A percentile compares a stretch with the other conserved stretches of the same genome.
Conservation (phyloP, 371 early-diverging fungal genomes). For the Nosema bombycis region DNA sequence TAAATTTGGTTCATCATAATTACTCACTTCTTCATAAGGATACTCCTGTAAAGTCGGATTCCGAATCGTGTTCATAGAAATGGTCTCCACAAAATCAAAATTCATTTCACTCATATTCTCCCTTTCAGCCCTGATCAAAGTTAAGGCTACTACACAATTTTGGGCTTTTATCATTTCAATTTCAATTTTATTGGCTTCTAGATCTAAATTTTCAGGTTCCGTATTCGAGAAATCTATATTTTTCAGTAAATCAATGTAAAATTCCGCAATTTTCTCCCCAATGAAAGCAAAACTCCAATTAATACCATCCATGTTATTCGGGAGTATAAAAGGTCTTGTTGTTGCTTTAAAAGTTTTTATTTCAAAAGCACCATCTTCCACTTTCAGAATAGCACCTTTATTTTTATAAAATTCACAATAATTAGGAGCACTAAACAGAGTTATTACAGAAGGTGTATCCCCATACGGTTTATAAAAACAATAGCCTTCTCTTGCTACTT, state of each 20-base stretch:
- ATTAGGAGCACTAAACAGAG: conserved; percentile 97
- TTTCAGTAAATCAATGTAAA: conserved; percentile 13
- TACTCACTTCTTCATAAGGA: neutral
- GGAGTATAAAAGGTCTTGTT: conserved; percentile 76
- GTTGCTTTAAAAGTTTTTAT: neutral
- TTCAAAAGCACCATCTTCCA: conserved; percentile 71
- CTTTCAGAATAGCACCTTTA: conserved; percentile 91
- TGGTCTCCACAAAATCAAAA: neutral
- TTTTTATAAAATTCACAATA: conserved; percentile 91
- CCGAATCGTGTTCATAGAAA: neutral
- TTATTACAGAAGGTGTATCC: conserved; percentile 83
- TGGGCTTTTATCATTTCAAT: neutral
- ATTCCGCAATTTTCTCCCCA: conserved; percentile 72
- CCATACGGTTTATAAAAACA: conserved; percentile 81
- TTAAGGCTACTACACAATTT: neutral
- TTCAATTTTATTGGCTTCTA: neutral
- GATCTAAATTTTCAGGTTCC: neutral
- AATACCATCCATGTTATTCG: conserved; percentile 89
- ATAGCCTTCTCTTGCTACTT: conserved; percentile 92
- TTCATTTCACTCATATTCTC: conserved; percentile 16
- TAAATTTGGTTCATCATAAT: neutral
- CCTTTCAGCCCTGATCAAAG: conserved; percentile 14
- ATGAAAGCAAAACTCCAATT: conserved; percentile 94
- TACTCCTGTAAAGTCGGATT: neutral
- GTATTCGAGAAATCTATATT: neutral